Conservation (phyloP, 805 yeast genomes). For the Saturnispora gosingensis region DNA sequence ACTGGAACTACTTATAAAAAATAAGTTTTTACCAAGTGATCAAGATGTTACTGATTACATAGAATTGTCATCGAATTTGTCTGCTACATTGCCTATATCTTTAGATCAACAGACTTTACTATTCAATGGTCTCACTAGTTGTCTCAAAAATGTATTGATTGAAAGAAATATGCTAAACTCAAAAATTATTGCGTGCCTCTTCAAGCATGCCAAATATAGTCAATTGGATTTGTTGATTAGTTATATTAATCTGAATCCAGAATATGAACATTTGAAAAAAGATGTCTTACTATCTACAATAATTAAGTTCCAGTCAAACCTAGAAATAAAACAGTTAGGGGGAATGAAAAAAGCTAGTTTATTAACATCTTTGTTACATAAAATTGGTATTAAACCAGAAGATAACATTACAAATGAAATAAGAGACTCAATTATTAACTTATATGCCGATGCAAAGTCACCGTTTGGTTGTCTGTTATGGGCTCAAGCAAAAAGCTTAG, state of each 20-base stretch:
- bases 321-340: neutral
- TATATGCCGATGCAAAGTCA: constrained; percentile 18
- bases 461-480: constrained; percentile 21
- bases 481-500: constrained; percentile 6
- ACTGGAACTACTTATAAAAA: constrained; percentile 10
- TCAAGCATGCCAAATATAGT: constrained; percentile 13
- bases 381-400: constrained; percentile 6
- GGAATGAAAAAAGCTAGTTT: constrained; percentile 12
- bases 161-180: constrained; percentile 9
- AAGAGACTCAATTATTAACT: constrained; percentile 11
- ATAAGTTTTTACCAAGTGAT: constrained; percentile 12
- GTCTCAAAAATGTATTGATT: constrained; percentile 12
- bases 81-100: constrained; percentile 12
- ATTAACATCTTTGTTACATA: constrained; percentile 17
- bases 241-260: constrained; percentile 14
- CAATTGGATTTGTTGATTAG: constrained; percentile 19
- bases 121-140: constrained; percentile 19
- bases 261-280: neutral
- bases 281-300: neutral
- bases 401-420: constrained; percentile 9
- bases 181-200: constrained; percentile 6
- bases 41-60: constrained; percentile 13
- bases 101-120: constrained; percentile 15
- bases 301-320: neutral
- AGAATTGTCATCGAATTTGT: constrained; percentile 10